Base-by-base conservation (phyloP, 208 protist species). In the Acanthamoeba castellanii region DNA sequence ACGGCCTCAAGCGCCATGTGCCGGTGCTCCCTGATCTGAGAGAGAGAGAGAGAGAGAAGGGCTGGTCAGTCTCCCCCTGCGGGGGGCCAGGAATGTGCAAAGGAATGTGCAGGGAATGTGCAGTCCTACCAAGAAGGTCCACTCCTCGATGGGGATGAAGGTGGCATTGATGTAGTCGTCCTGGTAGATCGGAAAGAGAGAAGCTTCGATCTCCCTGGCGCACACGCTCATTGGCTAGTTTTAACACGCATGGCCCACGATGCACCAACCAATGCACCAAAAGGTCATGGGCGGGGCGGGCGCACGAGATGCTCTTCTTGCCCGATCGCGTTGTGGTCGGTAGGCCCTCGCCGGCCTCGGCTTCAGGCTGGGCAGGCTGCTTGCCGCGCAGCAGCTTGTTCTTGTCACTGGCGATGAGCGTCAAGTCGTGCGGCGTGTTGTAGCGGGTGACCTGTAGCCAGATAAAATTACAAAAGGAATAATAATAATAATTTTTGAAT, bases 111-210 rank as follows among this genome's bases (percentile, higher is more conserved):
- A 76, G 68, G 32, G 32, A 30, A 30, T 42, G 68, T 25, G 32
- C 11, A 76, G 20, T 11, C 9, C 68, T 42, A 93, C 88, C 52
- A 76, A 18, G 18, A 27, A 32, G 37, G 37, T 93, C 55, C 55
- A 93, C n/a, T 93, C 88, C 34, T 93, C 30, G 52, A 78, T 9
- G 42, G 88, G 88, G 27, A 93, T 93, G 14, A 93, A 76, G 14
- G 88, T 78, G 30, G 42, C 88, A 37, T 93, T 93, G 88, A 93
- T 52, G 61, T 64, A 30, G 52, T 57, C 88, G 52, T 93, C 88
- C 55, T 93, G 45, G 32, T 78, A 93, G 30, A 93, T 57, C 22
- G 88, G 88, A n/a, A 78, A 93, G 22, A 76, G 55, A 27, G 55
- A 76, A 4, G 88, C 82, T 8, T 89, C 57, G 11, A 89, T 89